phyloP scores from a whole-genome alignment of 768 basidiomycete species.

The Mycena haematopus region DNA sequence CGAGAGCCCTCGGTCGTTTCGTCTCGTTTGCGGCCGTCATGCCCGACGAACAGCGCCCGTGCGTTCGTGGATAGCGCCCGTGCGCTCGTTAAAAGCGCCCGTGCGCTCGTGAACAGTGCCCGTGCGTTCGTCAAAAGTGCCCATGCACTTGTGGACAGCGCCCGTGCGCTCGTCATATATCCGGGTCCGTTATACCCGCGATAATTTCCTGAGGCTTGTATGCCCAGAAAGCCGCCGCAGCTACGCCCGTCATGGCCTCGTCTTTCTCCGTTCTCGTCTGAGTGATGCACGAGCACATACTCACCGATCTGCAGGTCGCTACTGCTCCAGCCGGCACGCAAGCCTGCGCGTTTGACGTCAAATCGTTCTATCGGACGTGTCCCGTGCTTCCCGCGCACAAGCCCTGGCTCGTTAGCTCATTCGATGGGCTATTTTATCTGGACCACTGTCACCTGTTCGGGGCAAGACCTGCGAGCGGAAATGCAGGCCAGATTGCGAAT shows the following conservation, averaged over 20 bases:
- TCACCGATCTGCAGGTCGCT: background rate
- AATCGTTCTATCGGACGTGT: too few relatives aligned
- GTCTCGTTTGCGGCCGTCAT: too few relatives aligned
- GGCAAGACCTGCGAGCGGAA: conserved; percentile 22
- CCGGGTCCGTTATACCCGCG: background rate
- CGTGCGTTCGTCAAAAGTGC: too few relatives aligned
- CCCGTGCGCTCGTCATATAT: background rate
- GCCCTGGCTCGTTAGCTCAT: conserved; percentile 20
- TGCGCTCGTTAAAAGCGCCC: too few relatives aligned
- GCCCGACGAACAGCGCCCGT: too few relatives aligned
- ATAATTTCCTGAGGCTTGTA: too few relatives aligned
- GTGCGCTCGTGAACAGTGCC: too few relatives aligned
- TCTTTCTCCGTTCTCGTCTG: background rate
- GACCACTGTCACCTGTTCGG: conserved; percentile 33
- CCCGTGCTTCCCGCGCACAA: background rate
- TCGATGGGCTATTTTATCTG: conserved; percentile 17
- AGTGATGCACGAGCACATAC: conserved; percentile 24
- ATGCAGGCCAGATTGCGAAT: conserved; percentile 29
- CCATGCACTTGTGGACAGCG: too few relatives aligned
- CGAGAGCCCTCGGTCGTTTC: too few relatives aligned
- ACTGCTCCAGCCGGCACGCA: too few relatives aligned
- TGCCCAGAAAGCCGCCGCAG: background rate
- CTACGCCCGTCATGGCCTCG: background rate
- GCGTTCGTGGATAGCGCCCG: too few relatives aligned
- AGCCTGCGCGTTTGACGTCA: too few relatives aligned